Conservation (phyloP, 805 yeast genomes). For the Teunomyces barrocoloradensis region DNA sequence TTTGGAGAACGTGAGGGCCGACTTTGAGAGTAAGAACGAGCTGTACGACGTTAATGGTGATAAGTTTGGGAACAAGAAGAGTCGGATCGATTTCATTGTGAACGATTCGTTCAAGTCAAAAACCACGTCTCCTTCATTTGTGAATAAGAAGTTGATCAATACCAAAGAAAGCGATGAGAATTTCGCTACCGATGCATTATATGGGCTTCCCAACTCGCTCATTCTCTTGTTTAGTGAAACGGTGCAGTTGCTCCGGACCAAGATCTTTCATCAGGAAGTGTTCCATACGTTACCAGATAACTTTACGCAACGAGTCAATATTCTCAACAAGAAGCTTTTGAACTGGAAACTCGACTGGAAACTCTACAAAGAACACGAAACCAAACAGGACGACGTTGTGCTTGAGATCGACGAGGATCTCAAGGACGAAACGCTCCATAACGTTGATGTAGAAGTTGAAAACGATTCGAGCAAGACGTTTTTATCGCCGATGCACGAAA, state of each 20-base stretch:
- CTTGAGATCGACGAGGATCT: conserved; percentile 12
- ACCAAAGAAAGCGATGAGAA: conserved; percentile 53
- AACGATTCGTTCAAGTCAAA: conserved; percentile 11
- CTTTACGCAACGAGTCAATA: conserved; percentile 29
- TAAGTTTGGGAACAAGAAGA: conserved; percentile 22
- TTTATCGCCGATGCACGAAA: conserved; percentile 59
- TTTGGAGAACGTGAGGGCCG: conserved; percentile 33
- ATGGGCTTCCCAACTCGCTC: conserved; percentile 81
- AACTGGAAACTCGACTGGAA: conserved; percentile 80
- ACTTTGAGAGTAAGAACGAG: conserved; percentile 25
- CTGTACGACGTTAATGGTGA: conserved; percentile 38
- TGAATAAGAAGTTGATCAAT: conserved; percentile 41
- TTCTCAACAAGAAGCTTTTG: conserved; percentile 17
- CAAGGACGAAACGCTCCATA: conserved; percentile 8
- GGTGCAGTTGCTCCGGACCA: conserved; percentile 62
- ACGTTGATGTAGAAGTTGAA: conserved; percentile 10
- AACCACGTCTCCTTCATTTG: conserved; percentile 37
- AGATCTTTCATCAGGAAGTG: conserved; percentile 47
- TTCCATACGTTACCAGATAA: conserved; percentile 29
- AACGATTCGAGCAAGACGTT: conserved; percentile 27
- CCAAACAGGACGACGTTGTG: conserved; percentile 9
- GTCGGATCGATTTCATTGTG: conserved; percentile 26
- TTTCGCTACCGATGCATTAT: conserved; percentile 74
- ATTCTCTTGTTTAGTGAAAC: conserved; percentile 71
- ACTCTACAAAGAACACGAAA: conserved; percentile 31